Conservation (phyloP, 306 rosid species). For the Medicago lupulina region DNA sequence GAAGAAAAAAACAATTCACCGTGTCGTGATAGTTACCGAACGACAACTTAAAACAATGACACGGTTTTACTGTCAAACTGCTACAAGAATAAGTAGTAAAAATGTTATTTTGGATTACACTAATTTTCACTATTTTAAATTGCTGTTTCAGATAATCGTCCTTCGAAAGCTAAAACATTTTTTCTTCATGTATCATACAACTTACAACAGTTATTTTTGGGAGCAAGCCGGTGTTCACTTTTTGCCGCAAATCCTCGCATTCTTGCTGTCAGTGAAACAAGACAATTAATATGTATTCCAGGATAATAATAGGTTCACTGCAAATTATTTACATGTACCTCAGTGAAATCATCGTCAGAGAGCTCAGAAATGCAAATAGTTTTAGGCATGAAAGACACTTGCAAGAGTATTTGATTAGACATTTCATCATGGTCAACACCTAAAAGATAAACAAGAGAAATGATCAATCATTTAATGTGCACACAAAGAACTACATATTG, state of each 20-base stretch:
- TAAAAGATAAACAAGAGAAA: slow-evolving; percentile 41
- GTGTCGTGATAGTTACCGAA: neutral
- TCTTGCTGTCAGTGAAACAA: slow-evolving; percentile 64
- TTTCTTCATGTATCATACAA: neutral
- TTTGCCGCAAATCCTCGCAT: slow-evolving; percentile 64
- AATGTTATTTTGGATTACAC: no score
- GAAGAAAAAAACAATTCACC: neutral
- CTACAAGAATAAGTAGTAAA: no score
- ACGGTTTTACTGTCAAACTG: no score
- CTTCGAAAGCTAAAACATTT: no score
- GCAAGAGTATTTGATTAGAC: slow-evolving; percentile 47
- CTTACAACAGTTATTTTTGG: slow-evolving; percentile 69
- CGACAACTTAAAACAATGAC: no score
- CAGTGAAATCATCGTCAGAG: slow-evolving; percentile 67
- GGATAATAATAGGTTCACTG: slow-evolving; percentile 16
- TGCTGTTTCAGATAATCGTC: no score
- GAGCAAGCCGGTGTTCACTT: slow-evolving; percentile 50
- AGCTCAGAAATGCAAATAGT: slow-evolving; percentile 56
- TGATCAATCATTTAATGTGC: slow-evolving; percentile 7
- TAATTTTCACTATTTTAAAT: no score
- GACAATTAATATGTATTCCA: slow-evolving; percentile 20
- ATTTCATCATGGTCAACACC: slow-evolving; percentile 50
- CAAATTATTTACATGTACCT: slow-evolving; percentile 61
- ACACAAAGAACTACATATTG: neutral
- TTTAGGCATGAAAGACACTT: slow-evolving; percentile 52